Evolutionary conservation across 768 basidiomycete species (phyloP).

Genomic region (Termitomyces sp.): DNA sequence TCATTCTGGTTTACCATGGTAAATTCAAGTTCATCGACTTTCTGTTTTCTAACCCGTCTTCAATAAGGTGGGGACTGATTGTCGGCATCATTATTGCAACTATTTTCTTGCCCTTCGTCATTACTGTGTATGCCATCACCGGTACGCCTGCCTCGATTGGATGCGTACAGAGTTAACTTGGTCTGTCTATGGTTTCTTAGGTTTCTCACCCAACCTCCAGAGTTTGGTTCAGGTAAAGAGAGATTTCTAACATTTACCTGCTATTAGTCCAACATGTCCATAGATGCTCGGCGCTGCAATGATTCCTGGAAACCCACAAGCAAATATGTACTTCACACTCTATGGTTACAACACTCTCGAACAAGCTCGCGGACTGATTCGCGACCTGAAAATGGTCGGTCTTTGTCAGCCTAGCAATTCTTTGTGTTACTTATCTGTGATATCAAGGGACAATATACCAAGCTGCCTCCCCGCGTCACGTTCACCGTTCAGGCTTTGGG

Average conservation of each 20-base stretch:
- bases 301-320: conserved; percentile 37
- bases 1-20: conserved; percentile 52
- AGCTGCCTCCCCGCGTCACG: conserved; percentile 55
- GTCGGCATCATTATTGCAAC: conserved; percentile 47
- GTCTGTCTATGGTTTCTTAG: conserved; percentile 7
- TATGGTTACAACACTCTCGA: conserved; percentile 28
- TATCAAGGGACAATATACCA: conserved; percentile 33
- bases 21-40: conserved; percentile 5
- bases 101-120: conserved; percentile 46
- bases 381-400: conserved; percentile 26
- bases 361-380: conserved; percentile 21
- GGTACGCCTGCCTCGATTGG: conserved; percentile 19
- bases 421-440: background rate
- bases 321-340: conserved; percentile 31
- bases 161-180: background rate
- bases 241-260: conserved; percentile 52
- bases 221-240: conserved; percentile 36
- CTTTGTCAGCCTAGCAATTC: background rate
- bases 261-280: conserved; percentile 4
- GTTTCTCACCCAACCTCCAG: conserved; percentile 33
- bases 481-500: conserved; percentile 50
- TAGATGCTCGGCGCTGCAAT: conserved; percentile 42
- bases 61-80: conserved; percentile 41
- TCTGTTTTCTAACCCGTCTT: background rate
- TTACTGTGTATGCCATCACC: conserved; percentile 49